Percentiles rank a stretch among this genome's conserved stretches.
Conservation (phyloP, 768 basidiomycete genomes). For the Mrakia gelida region DNA sequence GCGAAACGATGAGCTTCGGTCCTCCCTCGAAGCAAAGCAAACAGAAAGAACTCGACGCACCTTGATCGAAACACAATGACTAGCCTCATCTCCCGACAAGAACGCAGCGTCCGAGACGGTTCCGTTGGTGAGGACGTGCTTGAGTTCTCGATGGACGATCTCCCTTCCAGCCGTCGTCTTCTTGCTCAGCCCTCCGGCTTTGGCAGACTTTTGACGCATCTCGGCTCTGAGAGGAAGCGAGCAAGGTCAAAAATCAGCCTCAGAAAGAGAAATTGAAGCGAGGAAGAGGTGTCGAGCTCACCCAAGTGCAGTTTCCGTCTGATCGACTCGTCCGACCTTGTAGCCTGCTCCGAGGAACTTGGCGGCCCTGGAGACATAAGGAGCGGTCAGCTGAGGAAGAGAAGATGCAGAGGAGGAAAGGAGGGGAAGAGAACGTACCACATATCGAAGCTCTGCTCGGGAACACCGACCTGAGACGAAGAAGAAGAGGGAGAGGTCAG, state of each 20-base stretch:
- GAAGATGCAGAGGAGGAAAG: conserved; percentile 54
- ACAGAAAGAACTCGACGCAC: conserved; percentile 35
- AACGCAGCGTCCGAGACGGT: conserved; percentile 88
- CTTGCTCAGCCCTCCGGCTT: conserved; percentile 48
- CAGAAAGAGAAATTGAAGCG: not conserved
- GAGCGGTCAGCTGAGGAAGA: not conserved
- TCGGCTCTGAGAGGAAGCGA: conserved; percentile 54
- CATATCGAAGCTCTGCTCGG: conserved; percentile 79
- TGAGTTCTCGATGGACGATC: conserved; percentile 86
- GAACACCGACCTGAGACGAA: conserved; percentile 73
- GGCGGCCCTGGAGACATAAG: conserved; percentile 38
- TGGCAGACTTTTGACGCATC: conserved; percentile 59
- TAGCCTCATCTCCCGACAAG: conserved; percentile 85
- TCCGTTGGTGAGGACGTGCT: conserved; percentile 93
- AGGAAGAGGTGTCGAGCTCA: conserved; percentile 32
- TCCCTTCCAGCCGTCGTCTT: conserved; percentile 51
- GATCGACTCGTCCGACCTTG: conserved; percentile 94
- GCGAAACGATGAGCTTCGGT: not conserved
- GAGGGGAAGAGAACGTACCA: conserved; percentile 6
- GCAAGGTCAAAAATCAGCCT: not conserved
- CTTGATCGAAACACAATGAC: conserved; percentile 88
- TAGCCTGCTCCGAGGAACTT: conserved; percentile 49
- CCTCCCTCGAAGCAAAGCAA: not conserved
- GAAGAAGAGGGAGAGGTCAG: not conserved
- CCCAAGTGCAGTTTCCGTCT: conserved; percentile 92